phyloP scores from a whole-genome alignment of 225 moss, liverwort and hornwort genomes.

The Bryum argenteum region DNA sequence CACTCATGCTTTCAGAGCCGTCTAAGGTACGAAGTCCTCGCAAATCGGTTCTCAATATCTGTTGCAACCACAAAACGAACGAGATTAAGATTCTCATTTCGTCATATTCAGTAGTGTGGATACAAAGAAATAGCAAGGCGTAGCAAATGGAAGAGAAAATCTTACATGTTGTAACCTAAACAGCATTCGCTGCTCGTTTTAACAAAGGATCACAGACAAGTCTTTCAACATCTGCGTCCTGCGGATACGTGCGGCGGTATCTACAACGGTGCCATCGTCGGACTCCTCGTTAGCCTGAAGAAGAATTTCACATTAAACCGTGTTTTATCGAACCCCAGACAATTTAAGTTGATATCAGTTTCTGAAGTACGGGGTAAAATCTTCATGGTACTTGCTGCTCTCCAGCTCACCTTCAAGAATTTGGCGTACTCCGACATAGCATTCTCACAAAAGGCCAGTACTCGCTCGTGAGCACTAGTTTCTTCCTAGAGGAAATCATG shows the following conservation, averaged over 20 bases:
- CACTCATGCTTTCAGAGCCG: slow-evolving; percentile 42
- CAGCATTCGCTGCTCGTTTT: slow-evolving; percentile 55
- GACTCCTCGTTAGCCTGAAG: slow-evolving; percentile 49
- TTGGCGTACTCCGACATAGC: slow-evolving; percentile 49
- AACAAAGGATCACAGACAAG: slow-evolving; percentile 50
- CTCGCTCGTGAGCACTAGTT: slow-evolving; percentile 56
- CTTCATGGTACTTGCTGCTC: background rate
- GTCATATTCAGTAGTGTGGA: slow-evolving; percentile 3
- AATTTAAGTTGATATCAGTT: background rate
- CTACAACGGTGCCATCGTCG: slow-evolving; percentile 30
- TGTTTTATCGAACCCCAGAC: slow-evolving; percentile 4
- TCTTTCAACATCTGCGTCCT: slow-evolving; percentile 52
- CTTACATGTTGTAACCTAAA: slow-evolving; percentile 65
- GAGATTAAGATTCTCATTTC: slow-evolving; percentile 3
- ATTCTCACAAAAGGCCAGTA: slow-evolving; percentile 62
- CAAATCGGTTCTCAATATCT: slow-evolving; percentile 61
- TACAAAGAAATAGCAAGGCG: background rate
- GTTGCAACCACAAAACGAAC: slow-evolving; percentile 14
- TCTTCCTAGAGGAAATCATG: slow-evolving; percentile 52
- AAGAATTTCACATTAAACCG: slow-evolving; percentile 20
- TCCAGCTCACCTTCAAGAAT: slow-evolving; percentile 53
- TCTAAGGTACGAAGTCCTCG: slow-evolving; percentile 54
- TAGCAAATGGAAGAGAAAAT: slow-evolving; percentile 8
- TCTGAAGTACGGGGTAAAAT: slow-evolving; percentile 12
- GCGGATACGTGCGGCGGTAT: slow-evolving; percentile 47